Conservation (phyloP, 23 red algal species). For the Cyanidium caldarium region DNA sequence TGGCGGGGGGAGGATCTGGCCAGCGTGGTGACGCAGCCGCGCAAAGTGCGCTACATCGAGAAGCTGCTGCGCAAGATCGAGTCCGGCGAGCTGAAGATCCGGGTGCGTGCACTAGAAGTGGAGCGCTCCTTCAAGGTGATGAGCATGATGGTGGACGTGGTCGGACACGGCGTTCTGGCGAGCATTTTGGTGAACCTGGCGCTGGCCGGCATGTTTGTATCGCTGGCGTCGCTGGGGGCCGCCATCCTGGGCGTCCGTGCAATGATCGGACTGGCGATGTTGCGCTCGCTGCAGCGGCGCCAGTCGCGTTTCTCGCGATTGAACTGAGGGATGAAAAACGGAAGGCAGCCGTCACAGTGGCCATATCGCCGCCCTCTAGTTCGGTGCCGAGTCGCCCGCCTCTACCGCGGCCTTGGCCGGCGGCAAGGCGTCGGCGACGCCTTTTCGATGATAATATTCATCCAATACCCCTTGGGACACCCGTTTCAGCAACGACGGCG, state of each 20-base stretch:
- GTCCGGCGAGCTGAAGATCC: conserved; percentile 46
- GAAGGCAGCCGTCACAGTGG: background rate
- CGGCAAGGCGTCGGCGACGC: conserved; percentile 6
- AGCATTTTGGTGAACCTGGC: background rate
- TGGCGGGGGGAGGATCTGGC: conserved; percentile 49
- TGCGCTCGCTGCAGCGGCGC: background rate
- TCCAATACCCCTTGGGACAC: conserved; percentile 68
- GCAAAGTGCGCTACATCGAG: conserved; percentile 67
- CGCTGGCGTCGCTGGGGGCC: background rate
- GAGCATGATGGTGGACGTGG: background rate
- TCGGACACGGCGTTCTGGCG: background rate
- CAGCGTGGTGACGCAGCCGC: conserved; percentile 42
- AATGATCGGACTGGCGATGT: background rate
- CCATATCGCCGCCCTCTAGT: no score
- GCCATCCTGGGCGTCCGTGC: background rate
- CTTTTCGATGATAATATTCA: conserved; percentile 74
- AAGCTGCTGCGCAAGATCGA: conserved; percentile 51
- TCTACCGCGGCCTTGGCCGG: no score
- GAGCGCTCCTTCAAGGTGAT: conserved; percentile 18
- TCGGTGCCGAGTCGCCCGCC: no score
- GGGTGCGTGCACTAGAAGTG: conserved; percentile 53
- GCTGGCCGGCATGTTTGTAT: background rate
- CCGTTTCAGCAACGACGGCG: conserved; percentile 54
- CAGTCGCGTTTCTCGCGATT: background rate
- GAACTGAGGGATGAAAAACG: background rate